These are phyloP conservation scores for Claviceps sp. DNA, from an alignment of 2,329 filamentous ascomycete genomes.

Conservation along the genomic window DNA sequence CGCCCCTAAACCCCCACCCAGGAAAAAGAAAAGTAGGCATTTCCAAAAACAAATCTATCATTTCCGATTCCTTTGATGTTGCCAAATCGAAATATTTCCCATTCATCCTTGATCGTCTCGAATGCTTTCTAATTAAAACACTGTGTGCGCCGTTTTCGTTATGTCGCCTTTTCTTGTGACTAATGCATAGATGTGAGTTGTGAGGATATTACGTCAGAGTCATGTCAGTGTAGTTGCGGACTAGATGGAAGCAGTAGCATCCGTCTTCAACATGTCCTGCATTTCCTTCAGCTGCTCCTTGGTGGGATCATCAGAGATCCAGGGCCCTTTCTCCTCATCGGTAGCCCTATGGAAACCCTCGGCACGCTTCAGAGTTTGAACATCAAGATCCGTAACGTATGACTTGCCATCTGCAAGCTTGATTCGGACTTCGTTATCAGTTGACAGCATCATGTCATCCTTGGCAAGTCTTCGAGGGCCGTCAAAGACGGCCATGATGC, in stretches of 20 bases:
- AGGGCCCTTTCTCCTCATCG: conserved; percentile 75
- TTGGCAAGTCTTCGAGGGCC: conserved; percentile 80
- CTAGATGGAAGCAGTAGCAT: conserved; percentile 8
- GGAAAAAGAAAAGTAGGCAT: not conserved
- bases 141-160: not conserved
- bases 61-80: not conserved
- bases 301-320: conserved; percentile 61
- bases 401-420: conserved; percentile 60
- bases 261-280: conserved; percentile 33
- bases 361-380: conserved; percentile 79
- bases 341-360: conserved; percentile 70
- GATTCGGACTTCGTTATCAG: conserved; percentile 85
- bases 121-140: not conserved
- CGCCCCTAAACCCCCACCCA: no score
- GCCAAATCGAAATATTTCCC: not conserved
- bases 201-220: no score
- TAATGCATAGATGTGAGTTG: not conserved
- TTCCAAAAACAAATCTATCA: not conserved
- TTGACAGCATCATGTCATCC: conserved; percentile 97
- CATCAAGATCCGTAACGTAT: conserved; percentile 87
- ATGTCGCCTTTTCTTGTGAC: conserved; percentile 1
- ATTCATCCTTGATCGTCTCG: not conserved
- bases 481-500: conserved; percentile 85
- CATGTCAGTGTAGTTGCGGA: not conserved
- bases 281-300: conserved; percentile 47